Evolutionary conservation across 306 rosid genomes (phyloP).

Genomic region (Casuarina cunninghamiana): DNA sequence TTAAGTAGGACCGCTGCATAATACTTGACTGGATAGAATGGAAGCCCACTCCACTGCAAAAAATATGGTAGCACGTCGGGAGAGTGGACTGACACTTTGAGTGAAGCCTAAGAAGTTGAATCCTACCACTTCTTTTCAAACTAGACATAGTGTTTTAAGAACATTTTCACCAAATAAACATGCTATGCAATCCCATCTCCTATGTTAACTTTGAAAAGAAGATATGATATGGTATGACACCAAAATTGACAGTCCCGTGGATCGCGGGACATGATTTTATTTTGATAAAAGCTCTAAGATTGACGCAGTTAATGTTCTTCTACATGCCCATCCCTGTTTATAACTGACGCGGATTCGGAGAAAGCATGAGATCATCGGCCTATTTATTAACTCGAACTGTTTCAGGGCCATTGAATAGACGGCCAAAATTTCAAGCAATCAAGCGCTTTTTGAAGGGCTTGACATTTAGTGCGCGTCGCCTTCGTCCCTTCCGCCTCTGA

Average conservation of each 20-base stretch:
- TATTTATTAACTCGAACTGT: not conserved
- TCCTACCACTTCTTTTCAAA: not conserved
- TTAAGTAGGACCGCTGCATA: not conserved
- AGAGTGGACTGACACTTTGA: constrained; percentile 8
- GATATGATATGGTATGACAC: not conserved
- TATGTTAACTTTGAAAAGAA: not conserved
- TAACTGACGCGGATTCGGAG: not conserved
- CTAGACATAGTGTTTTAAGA: not conserved
- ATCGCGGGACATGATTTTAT: not conserved
- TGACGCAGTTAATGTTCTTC: too few species aligned
- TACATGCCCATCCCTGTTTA: not conserved
- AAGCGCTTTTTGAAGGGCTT: not conserved
- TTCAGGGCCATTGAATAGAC: not conserved
- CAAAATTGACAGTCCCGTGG: not conserved
- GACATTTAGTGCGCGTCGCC: constrained; percentile 11
- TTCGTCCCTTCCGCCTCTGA: not conserved
- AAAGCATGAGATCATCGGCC: not conserved
- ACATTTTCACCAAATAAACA: not conserved
- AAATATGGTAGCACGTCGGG: not conserved
- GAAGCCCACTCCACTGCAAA: not conserved
- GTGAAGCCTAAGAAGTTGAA: not conserved
- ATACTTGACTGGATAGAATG: not conserved
- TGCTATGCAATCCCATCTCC: not conserved
- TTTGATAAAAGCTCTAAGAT: too few species aligned
- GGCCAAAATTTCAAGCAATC: constrained; percentile 1